Conservation (phyloP, 2,329 filamentous ascomycete genomes). For the Verticillium klebahnii region DNA sequence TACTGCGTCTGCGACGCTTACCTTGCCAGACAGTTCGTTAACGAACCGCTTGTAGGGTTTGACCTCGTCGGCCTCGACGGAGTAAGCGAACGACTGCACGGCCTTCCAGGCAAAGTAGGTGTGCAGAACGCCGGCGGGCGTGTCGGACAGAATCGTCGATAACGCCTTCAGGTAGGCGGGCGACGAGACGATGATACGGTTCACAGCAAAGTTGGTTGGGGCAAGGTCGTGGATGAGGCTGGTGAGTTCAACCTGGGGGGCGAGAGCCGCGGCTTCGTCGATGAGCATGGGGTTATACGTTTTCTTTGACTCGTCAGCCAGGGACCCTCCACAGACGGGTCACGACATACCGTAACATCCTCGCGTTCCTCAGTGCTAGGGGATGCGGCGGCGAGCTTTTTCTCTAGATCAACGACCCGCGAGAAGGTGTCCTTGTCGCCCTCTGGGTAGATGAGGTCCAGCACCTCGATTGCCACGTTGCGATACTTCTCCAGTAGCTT, state of each 20-base stretch:
- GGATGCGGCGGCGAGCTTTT: slow-evolving; percentile 54
- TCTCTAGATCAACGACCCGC: slow-evolving; percentile 51
- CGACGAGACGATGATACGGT: slow-evolving; percentile 54
- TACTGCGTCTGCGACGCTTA: slow-evolving; percentile 5
- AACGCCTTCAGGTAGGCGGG: slow-evolving; percentile 57
- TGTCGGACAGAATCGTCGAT: slow-evolving; percentile 48
- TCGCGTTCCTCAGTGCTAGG: slow-evolving; percentile 53
- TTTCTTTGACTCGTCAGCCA: slow-evolving; percentile 32
- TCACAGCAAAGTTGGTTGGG: slow-evolving; percentile 42
- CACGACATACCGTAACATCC: slow-evolving; percentile 47
- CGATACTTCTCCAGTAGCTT: slow-evolving; percentile 48
- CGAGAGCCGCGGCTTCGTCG: slow-evolving; percentile 47
- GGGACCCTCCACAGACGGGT: neutral
- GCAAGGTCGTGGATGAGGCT: slow-evolving; percentile 47
- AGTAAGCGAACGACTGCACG: slow-evolving; percentile 45
- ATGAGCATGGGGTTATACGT: slow-evolving; percentile 62
- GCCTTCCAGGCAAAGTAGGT: slow-evolving; percentile 63
- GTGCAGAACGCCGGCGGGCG: slow-evolving; percentile 50
- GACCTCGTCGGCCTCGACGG: slow-evolving; percentile 55
- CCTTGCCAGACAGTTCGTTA: slow-evolving; percentile 56
- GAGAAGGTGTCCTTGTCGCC: slow-evolving; percentile 32
- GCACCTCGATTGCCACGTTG: slow-evolving; percentile 16
- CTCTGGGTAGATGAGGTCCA: slow-evolving; percentile 25
- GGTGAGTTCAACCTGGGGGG: slow-evolving; percentile 52
- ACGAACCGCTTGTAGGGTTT: slow-evolving; percentile 55